Base-by-base conservation (phyloP, 2,329 filamentous ascomycete genomes). In the Arthrobotrys megalospora region DNA sequence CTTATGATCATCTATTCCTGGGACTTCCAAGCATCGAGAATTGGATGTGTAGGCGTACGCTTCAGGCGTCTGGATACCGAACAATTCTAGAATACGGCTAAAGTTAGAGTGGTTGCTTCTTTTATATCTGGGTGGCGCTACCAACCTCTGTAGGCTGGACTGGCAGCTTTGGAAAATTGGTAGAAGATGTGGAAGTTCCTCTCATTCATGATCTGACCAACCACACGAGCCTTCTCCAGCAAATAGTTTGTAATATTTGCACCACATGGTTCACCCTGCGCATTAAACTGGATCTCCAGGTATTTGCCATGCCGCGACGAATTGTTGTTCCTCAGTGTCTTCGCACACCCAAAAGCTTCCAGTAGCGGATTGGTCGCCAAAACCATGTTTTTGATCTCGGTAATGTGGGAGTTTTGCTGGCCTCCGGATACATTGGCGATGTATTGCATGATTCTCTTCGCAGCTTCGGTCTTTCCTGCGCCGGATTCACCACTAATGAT, bases 381-480 rank as follows among this genome's bases (percentile, higher is more conserved):
- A 83, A 99, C 99, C 85, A 97, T 94, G 86, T 99, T 95, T 86
- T 99, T 96, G 0, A 96, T 99, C 87, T 97, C 93, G 85, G 94
- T 98, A 91, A 98, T 98, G 80, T 91, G 84, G 72, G 93, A 92
- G 80, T 93, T 92, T 85, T 93, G 95, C 65, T 88, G 88, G 2
- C 67, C 76, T 70, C 80, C 92, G 85, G 97, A 96, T 89, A 96
- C 91, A 53, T 96, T 99, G 80, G 96, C 96, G 85, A 99, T 99
- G 87, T 99, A 99, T 83, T 96, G 91, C 96, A 99, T 99, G 84
- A 99, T 98, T 86, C 99, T 98, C 87, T 99, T 99, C 82, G 96
- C 96, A 85, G 95, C 98, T 84, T 99, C 96, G 3, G 96, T 99
- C 87, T 99, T 99, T 83, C 96, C 96, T 80, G 96, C 96, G 88